Evolutionary conservation across 768 basidiomycete species (phyloP), one percentile per base, ranked within the genome.

Genomic region (Boletellus ananiceps): DNA sequence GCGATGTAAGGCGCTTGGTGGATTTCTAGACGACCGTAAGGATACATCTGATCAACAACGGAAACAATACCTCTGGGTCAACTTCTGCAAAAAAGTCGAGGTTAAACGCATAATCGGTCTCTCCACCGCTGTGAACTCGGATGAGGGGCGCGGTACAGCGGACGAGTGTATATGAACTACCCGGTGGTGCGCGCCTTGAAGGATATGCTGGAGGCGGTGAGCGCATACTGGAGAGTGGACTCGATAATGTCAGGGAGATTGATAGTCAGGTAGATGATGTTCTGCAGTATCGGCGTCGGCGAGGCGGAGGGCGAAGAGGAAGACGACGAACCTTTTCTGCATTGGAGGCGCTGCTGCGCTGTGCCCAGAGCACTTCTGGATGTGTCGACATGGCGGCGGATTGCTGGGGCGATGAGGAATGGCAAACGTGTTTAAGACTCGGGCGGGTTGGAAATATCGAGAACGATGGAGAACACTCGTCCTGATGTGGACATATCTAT

Each of bases 361-460:
- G 94, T 40, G 95, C 94, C 93, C 94, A 98, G 2, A 93, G 78
- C 32, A 95, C 75, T 71, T 96, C 93, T 33, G 94, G 94, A 69
- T 92, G 90, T 15, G 51, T 59, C 27, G 73, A 21, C 77, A 77
- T 78, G 50, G 54, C 39, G 46, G 55, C 19, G 54, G 33, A 56
- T 47, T 54, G 58, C 2, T 45, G 40, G 19, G 21, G 37, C 27
- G 50, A 46, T 9, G 54, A 47, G 25, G 47, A 44, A 21, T 18
- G 15, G 25, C 29, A 45, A 18, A 18, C 15, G 47, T 35, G 43
- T 5, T 57, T 55, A 32, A 53, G 47, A 57, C 23, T 25, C 23
- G 34, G 43, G 47, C 13, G 25, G n/a, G 46, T 60, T 67, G 47
- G 63, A 68, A 68, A 19, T 54, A 46, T 55, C 37, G 44, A 61